Evolutionary conservation across 2,329 filamentous ascomycete species (phyloP).

Genomic region (Cercospora sesami): DNA sequence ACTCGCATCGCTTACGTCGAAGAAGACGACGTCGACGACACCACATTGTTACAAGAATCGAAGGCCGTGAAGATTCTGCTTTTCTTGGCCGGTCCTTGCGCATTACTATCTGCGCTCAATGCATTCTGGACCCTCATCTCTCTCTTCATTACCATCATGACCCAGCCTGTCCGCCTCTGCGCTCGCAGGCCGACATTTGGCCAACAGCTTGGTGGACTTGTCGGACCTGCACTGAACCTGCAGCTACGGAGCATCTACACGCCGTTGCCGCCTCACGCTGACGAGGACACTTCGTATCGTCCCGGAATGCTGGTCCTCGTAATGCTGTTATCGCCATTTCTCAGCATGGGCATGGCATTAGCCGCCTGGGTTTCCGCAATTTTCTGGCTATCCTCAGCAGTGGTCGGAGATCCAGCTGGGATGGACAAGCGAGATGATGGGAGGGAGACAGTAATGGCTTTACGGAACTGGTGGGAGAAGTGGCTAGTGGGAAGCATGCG

Average conservation of each 20-base stretch:
- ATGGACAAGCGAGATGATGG: constrained; percentile 61
- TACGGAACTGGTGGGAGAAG: constrained; percentile 61
- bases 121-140: constrained; percentile 57
- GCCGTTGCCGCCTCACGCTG: constrained; percentile 33
- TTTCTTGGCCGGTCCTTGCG: constrained; percentile 56
- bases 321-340: constrained; percentile 56
- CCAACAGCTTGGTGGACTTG: constrained; percentile 53
- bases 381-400: constrained; percentile 56
- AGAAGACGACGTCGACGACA: constrained; percentile 41
- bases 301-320: constrained; percentile 52
- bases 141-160: constrained; percentile 52
- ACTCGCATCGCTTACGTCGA: constrained; percentile 30
- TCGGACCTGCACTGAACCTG: constrained; percentile 56
- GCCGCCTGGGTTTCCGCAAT: constrained; percentile 60
- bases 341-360: constrained; percentile 58
- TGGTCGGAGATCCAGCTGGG: constrained; percentile 63
- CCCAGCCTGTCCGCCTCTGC: constrained; percentile 58
- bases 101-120: constrained; percentile 56
- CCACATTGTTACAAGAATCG: constrained; percentile 44
- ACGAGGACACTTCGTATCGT: constrained; percentile 43
- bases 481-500: constrained; percentile 48
- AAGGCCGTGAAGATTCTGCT: constrained; percentile 51
- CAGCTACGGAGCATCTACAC: constrained; percentile 53
- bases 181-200: constrained; percentile 50
- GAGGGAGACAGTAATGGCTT: constrained; percentile 58